Base-by-base conservation (phyloP, 306 rosid genomes). In the Echinosophora koreensis region DNA sequence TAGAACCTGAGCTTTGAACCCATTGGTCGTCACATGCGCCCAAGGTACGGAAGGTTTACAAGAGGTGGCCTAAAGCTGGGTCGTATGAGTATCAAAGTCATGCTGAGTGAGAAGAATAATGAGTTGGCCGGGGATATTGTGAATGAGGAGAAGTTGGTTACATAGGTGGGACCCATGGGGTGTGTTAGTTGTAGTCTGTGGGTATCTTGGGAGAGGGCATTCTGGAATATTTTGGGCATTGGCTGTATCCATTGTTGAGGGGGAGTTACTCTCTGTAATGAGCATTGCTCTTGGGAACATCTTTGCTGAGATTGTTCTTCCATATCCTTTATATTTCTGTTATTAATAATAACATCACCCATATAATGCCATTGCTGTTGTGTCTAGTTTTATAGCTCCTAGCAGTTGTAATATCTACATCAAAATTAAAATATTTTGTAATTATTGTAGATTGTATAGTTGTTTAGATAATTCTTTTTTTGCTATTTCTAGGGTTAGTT, bases 251-350 rank as follows among this genome's bases (percentile, higher is more conserved):
- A 16, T 30, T 30, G 37, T 59, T 30, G 57, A 58, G 58, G 68
- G 35, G 11, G 50, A 52, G 41, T 70, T 51, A 51, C 35, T 59
- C 78, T 30, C 7, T 59, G 12, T 18, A 56, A 60, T 5, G 12
- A 63, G 12, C 56, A 51, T 38, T 28, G 12, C 57, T 37, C 55
- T 27, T 30, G 28, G 30, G 65, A 70, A 61, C 16, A 17, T 79
- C 49, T 17, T 37, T 69, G 22, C 71, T 12, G 30, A 51, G 66
- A 63, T 41, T 30, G 18, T 63, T 50, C 73, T 70, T 55, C 68
- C 72, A 51, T 73, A 12, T 28, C 30, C 30, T 28, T 28, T 28
- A 60, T 10, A 44, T 18, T 37, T 67, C 12, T 54, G 6, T 22
- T 32, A 73, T 49, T 47, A 15, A 32, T 15, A 28, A 56, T 42